Conservation (phyloP, 2,329 filamentous ascomycete genomes). For the Colletotrichum higginsianum region DNA sequence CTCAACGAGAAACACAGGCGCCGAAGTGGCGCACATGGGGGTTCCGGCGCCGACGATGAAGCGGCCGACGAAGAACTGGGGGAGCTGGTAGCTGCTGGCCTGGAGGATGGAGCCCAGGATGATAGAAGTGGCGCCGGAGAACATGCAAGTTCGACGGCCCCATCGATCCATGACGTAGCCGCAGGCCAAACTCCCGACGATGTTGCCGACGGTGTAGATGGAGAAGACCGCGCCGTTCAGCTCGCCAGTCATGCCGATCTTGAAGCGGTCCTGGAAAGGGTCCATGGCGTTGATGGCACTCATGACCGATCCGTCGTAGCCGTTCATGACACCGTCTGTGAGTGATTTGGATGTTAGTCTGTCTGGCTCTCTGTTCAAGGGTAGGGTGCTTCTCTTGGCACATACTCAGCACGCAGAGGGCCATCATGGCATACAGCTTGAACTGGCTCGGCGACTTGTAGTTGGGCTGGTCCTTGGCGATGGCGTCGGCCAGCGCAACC, state of each 20-base stretch:
- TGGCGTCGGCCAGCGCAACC: conserved; percentile 43
- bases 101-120: conserved; percentile 44
- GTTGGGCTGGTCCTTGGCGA: conserved; percentile 44
- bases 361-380: no score
- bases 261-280: conserved; percentile 42
- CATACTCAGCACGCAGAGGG: conserved; percentile 41
- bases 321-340: conserved; percentile 37
- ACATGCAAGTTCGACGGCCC: conserved; percentile 43
- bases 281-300: conserved; percentile 44
- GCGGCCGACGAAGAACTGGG: conserved; percentile 43
- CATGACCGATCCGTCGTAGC: conserved; percentile 43
- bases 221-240: conserved; percentile 41
- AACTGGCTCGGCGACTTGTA: conserved; percentile 39
- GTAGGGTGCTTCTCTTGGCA: no score
- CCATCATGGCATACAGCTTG: conserved; percentile 44
- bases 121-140: conserved; percentile 38
- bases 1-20: conserved; percentile 43
- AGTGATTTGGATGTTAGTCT: neutral
- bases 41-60: conserved; percentile 42
- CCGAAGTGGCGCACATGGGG: conserved; percentile 42
- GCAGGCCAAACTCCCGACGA: conserved; percentile 39
- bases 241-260: conserved; percentile 39
- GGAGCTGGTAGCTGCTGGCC: conserved; percentile 38
- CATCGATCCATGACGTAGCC: conserved; percentile 45
- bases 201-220: conserved; percentile 44